These are phyloP conservation scores for Baorangia bicolor DNA, from an alignment of 768 basidiomycete genomes.

Conservation along the genomic window DNA sequence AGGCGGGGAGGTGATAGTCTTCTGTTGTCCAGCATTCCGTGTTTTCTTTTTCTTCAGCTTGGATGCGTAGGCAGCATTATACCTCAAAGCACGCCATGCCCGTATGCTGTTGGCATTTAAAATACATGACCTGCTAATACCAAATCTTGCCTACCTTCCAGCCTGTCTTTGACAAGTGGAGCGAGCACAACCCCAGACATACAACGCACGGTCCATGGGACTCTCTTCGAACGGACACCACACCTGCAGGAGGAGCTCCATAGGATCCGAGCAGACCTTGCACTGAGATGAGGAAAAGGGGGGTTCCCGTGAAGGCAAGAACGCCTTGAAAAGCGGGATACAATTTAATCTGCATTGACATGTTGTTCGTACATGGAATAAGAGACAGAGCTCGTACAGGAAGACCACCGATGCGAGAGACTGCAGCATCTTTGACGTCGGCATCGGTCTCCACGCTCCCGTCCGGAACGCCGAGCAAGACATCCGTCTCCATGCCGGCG, in stretches of 20 bases:
- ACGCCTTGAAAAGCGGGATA: slow-evolving; percentile 59
- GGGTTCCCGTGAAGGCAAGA: slow-evolving; percentile 65
- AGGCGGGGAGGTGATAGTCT: slow-evolving; percentile 34
- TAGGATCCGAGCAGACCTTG: slow-evolving; percentile 66
- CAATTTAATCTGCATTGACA: slow-evolving; percentile 46
- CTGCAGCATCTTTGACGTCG: slow-evolving; percentile 73
- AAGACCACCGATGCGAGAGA: slow-evolving; percentile 87
- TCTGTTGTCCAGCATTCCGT: slow-evolving; percentile 38
- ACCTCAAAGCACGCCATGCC: slow-evolving; percentile 75
- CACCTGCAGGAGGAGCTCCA: slow-evolving; percentile 83
- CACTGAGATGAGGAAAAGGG: slow-evolving; percentile 64
- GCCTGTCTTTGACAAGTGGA: slow-evolving; percentile 69
- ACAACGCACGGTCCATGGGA: slow-evolving; percentile 80
- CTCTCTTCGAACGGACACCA: slow-evolving; percentile 91
- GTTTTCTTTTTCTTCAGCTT: slow-evolving; percentile 62
- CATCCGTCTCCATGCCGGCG: slow-evolving; percentile 63
- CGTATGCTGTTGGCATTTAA: slow-evolving; percentile 53
- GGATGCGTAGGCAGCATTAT: slow-evolving; percentile 71
- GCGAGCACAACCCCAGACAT: slow-evolving; percentile 80
- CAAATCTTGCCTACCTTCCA: slow-evolving; percentile 61
- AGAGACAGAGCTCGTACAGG: slow-evolving; percentile 69
- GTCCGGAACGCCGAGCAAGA: slow-evolving; percentile 80
- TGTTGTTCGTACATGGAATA: slow-evolving; percentile 44
- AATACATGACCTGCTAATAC: slow-evolving; percentile 6
- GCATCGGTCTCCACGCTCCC: slow-evolving; percentile 55